phyloP scores from a whole-genome alignment of 139 green algal genomes.

The Chlamydomonas sp. region DNA sequence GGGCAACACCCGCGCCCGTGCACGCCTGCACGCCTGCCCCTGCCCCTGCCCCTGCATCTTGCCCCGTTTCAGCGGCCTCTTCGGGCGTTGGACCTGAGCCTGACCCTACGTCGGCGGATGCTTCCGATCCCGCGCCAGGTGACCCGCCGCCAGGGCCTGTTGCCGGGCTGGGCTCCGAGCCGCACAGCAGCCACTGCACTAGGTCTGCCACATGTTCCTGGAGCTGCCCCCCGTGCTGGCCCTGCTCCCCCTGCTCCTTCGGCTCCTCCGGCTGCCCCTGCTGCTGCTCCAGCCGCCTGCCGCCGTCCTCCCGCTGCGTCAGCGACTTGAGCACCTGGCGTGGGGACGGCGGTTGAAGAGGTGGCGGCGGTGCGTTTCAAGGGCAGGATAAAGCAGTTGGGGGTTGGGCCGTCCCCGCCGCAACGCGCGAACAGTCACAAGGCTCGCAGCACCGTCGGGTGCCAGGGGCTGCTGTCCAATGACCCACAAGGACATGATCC shows the following conservation, averaged over 20 bases:
- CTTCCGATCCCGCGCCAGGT: too few relatives aligned
- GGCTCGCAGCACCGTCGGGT: not conserved
- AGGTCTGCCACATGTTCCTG: not conserved
- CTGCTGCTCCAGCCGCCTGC: not conserved
- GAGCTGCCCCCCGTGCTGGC: too few relatives aligned
- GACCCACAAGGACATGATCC: not conserved
- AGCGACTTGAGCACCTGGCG: conserved; percentile 17
- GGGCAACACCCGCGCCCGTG: not conserved
- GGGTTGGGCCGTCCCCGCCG: not conserved
- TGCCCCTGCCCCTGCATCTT: not conserved
- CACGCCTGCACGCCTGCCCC: not conserved
- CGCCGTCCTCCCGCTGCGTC: conserved; percentile 29
- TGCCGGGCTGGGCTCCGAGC: too few relatives aligned
- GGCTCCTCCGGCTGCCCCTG: not conserved
- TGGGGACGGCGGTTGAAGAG: too few relatives aligned
- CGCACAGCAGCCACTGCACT: conserved; percentile 19
- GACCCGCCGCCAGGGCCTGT: too few relatives aligned
- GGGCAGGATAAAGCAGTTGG: not conserved
- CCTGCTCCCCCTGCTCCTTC: not conserved
- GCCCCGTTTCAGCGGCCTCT: too few relatives aligned
- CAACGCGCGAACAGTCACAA: not conserved
- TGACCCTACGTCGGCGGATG: too few relatives aligned
- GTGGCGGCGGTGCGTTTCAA: not conserved
- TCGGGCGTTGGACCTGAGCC: too few relatives aligned
- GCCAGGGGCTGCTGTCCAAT: not conserved